Evolutionary conservation across 176 grass and related monocot species (phyloP), one percentile per base, ranked within the genome.

Genomic region (Hordeum marinum): DNA sequence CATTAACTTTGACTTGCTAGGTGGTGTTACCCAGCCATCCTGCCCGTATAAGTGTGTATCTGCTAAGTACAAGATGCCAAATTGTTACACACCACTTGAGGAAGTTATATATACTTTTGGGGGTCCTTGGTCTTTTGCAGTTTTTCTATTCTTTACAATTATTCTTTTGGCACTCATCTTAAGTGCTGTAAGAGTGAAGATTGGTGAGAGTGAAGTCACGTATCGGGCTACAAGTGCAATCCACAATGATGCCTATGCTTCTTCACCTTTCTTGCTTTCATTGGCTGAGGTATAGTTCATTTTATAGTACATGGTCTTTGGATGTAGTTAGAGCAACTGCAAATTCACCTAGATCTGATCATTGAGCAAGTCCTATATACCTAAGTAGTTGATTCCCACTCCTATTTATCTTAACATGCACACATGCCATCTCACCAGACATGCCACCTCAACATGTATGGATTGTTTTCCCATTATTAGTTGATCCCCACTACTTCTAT

Each of bases 61-160:
- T 83, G 90, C 92, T 15, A 99, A 96, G 84, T 99, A 94, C 84
- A 99, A 92, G 90, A 94, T 94, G 96, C 96, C 96, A 81, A 96
- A 96, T 69, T 99, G 96, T 87, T 96, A 96, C 80, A 99, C 96
- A 66, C 96, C 96, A 86, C 84, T 99, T 70, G 93, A 99, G 80
- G 93, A 99, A 82, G 87, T 99, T 71, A 63, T 99, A 71, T 91
- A 92, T 83, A 90, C 88, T 82, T 99, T 96, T 86, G 96, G 96
- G 59, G 96, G 96, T 82, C 96, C 93, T 58, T 96, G 91, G 96
- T 74, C 90, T 84, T 99, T 99, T 92, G 68, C 88, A 55, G 80
- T 96, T 75, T 85, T 96, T 52, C 86, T 99, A 32, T 94, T 86
- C 17, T 86, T 92, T 57, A 73, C 91, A 87, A 83, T 99, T 77